These are phyloP conservation scores for Aspergillus fumigatus DNA, from an alignment of 2,329 filamentous ascomycete species.

Conservation along the genomic window DNA sequence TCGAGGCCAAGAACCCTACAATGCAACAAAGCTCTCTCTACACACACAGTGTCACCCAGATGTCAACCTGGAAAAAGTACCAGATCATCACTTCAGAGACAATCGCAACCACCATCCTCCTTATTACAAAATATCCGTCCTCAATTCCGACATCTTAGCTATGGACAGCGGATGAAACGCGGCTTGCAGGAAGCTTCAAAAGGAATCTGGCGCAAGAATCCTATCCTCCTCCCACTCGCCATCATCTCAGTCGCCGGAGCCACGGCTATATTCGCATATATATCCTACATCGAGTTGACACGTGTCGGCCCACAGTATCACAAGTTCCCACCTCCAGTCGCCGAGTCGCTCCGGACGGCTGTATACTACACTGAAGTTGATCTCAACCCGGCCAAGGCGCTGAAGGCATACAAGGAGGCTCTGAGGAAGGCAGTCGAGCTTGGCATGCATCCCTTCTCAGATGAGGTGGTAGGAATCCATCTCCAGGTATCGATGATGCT, in stretches of 20 bases:
- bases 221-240: slow-evolving; percentile 39
- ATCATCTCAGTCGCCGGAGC: slow-evolving; percentile 36
- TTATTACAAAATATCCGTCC: slow-evolving; percentile 2
- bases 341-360: slow-evolving; percentile 68
- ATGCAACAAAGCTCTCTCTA: slow-evolving; percentile 11
- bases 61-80: slow-evolving; percentile 2
- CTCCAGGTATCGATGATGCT: slow-evolving; percentile 76
- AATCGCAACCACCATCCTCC: neutral
- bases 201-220: slow-evolving; percentile 41
- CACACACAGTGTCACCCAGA: slow-evolving; percentile 11
- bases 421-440: slow-evolving; percentile 67
- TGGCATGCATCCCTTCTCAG: slow-evolving; percentile 80
- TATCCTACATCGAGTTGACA: slow-evolving; percentile 42
- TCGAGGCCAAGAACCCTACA: slow-evolving; percentile 11
- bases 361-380: slow-evolving; percentile 80
- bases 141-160: slow-evolving; percentile 22
- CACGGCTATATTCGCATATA: slow-evolving; percentile 34
- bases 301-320: slow-evolving; percentile 39
- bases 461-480: slow-evolving; percentile 86
- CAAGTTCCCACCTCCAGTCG: slow-evolving; percentile 42
- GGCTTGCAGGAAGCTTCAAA: slow-evolving; percentile 33
- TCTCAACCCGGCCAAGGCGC: slow-evolving; percentile 68
- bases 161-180: slow-evolving; percentile 27
- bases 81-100: neutral
- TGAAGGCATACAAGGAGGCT: slow-evolving; percentile 79